phyloP scores from a whole-genome alignment of 73 alveolate species.

The Stentor coeruleus region DNA sequence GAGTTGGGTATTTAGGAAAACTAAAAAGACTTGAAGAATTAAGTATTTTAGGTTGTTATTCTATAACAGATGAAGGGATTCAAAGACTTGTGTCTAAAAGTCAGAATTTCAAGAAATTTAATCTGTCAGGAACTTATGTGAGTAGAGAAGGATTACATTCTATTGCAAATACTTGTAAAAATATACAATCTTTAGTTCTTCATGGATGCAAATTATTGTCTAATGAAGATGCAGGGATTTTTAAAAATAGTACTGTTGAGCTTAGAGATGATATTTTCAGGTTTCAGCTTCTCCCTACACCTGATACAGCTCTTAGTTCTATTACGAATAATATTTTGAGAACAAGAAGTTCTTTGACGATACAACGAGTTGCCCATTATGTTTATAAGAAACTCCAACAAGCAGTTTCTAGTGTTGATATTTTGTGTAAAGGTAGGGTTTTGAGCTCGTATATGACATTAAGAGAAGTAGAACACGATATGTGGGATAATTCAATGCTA shows the following conservation, averaged over 20 bases:
- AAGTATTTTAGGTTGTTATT: conserved; percentile 47
- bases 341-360: conserved; percentile 55
- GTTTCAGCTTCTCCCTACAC: conserved; percentile 47
- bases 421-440: conserved; percentile 33
- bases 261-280: conserved; percentile 49
- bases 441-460: conserved; percentile 32
- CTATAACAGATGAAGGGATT: conserved; percentile 48
- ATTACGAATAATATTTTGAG: conserved; percentile 51
- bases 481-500: conserved; percentile 41
- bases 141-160: conserved; percentile 26
- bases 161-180: conserved; percentile 24
- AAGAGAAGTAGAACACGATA: conserved; percentile 36
- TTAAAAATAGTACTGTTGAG: not conserved
- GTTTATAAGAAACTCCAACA: conserved; percentile 33
- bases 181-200: conserved; percentile 27
- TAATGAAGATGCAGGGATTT: conserved; percentile 37
- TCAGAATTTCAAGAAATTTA: conserved; percentile 33
- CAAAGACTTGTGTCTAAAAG: conserved; percentile 13
- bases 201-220: conserved; percentile 37
- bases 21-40: conserved; percentile 22
- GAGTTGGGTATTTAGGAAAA: conserved; percentile 31
- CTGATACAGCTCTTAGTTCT: conserved; percentile 31
- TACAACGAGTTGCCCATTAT: conserved; percentile 54
- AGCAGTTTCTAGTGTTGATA: conserved; percentile 36
- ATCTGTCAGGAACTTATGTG: conserved; percentile 37